Evolutionary conservation across 1,139 yeast species (phyloP).

Genomic region (Diutina catenulata): DNA sequence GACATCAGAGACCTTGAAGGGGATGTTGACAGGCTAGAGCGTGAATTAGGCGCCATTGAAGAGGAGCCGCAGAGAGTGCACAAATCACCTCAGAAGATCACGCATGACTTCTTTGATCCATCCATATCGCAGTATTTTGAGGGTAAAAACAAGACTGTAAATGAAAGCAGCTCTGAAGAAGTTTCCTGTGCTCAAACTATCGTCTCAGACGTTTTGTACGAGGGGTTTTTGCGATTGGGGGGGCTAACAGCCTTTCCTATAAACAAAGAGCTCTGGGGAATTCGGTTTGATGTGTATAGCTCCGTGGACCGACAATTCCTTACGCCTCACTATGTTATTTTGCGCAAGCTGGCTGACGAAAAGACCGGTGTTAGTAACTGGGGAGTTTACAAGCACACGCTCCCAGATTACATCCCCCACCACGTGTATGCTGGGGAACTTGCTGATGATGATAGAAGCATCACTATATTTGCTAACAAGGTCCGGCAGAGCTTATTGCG

Average conservation of each 20-base stretch:
- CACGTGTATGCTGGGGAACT: neutral
- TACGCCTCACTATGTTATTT: neutral
- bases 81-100: neutral
- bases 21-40: neutral
- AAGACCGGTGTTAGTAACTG: neutral
- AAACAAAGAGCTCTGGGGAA: neutral
- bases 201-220: neutral
- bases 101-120: slow-evolving; percentile 2
- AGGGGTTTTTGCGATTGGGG: neutral
- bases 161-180: neutral
- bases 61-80: neutral
- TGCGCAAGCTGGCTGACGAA: neutral
- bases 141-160: neutral
- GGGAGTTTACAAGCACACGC: neutral
- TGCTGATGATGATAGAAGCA: neutral
- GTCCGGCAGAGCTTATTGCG: neutral
- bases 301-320: neutral
- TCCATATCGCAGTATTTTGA: neutral
- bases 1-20: neutral
- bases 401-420: neutral
- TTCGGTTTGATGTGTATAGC: neutral
- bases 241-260: slow-evolving; percentile 4
- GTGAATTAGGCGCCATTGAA: neutral
- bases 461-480: neutral
- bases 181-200: neutral